Evolutionary conservation across 805 yeast species (phyloP).

Genomic region (Zygoascus biomembranicola): DNA sequence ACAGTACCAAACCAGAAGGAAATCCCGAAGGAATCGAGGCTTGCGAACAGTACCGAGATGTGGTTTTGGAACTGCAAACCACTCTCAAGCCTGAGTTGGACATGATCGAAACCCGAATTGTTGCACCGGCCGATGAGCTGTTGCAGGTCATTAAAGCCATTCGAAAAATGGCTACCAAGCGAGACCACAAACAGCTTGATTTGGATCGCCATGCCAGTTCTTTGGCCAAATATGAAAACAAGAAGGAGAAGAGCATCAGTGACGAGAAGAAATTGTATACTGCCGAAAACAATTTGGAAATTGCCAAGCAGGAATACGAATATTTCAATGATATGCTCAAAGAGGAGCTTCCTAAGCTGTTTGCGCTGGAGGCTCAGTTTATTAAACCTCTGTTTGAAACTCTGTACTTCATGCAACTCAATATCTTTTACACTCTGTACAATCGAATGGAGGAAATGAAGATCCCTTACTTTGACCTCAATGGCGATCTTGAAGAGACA

Average conservation of each 20-base stretch:
- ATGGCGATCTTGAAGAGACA: slow-evolving; percentile 74
- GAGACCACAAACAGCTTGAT: slow-evolving; percentile 93
- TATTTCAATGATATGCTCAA: slow-evolving; percentile 93
- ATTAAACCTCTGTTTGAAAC: slow-evolving; percentile 91
- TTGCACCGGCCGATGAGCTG: slow-evolving; percentile 86
- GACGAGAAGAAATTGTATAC: slow-evolving; percentile 87
- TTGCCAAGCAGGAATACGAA: slow-evolving; percentile 92
- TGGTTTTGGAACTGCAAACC: slow-evolving; percentile 78
- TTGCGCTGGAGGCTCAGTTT: slow-evolving; percentile 82
- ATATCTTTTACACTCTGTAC: slow-evolving; percentile 88
- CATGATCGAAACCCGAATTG: slow-evolving; percentile 81
- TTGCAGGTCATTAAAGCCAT: slow-evolving; percentile 72
- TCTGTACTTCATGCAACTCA: slow-evolving; percentile 94
- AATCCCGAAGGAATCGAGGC: slow-evolving; percentile 96
- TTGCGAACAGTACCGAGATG: slow-evolving; percentile 80
- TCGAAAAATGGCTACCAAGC: slow-evolving; percentile 89
- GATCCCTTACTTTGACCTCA: slow-evolving; percentile 89
- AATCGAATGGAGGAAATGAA: slow-evolving; percentile 91
- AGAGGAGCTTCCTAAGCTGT: slow-evolving; percentile 79
- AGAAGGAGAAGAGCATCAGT: slow-evolving; percentile 75
- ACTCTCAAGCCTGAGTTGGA: slow-evolving; percentile 88
- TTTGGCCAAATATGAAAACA: slow-evolving; percentile 64
- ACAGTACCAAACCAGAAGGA: slow-evolving; percentile 77
- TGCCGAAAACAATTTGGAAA: slow-evolving; percentile 80
- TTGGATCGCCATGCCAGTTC: slow-evolving; percentile 75